Conservation (phyloP, 1,284 basidiomycete species). For the Leccinum fallax region DNA sequence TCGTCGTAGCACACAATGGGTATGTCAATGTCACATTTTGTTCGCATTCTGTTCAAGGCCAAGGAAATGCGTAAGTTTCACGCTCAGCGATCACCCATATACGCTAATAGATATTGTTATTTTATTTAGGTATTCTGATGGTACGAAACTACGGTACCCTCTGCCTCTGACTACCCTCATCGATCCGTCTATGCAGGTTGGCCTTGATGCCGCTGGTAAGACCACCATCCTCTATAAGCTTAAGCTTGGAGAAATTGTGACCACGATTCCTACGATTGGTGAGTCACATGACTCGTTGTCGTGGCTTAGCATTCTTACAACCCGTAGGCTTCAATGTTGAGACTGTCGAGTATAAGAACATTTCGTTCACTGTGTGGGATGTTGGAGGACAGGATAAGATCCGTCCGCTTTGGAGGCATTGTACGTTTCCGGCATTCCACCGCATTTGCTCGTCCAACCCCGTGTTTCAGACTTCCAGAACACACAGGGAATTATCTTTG, state of each 20-base stretch:
- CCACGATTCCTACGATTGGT: constrained; percentile 99
- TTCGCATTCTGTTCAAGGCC: constrained; percentile 94
- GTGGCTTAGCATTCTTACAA: constrained; percentile 27
- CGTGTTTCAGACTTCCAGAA: constrained; percentile 92
- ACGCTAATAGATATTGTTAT: constrained; percentile 42
- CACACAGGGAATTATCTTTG: constrained; percentile 99
- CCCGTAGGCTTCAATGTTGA: constrained; percentile 95
- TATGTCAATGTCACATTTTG: constrained; percentile 81
- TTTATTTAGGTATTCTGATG: constrained; percentile 71
- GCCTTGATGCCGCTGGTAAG: constrained; percentile 97
- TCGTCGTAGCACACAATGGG: constrained; percentile 65
- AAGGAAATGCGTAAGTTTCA: constrained; percentile 95
- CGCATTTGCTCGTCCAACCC: constrained; percentile 26
- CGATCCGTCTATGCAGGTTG: constrained; percentile 58
- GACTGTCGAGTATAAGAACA: constrained; percentile 92
- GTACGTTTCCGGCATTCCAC: constrained; percentile 51
- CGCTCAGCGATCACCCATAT: constrained; percentile 28
- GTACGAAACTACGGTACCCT: constrained; percentile 37
- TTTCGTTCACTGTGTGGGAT: constrained; percentile 91
- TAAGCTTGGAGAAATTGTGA: constrained; percentile 99
- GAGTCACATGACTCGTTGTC: constrained; percentile 40
- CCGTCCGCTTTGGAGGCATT: constrained; percentile 97
- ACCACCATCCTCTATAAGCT: constrained; percentile 99
- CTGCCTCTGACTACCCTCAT: constrained; percentile 9
- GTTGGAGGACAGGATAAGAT: constrained; percentile 90